Conservation (phyloP, 2,329 filamentous ascomycete species). For the Fusarium mangiferae region DNA sequence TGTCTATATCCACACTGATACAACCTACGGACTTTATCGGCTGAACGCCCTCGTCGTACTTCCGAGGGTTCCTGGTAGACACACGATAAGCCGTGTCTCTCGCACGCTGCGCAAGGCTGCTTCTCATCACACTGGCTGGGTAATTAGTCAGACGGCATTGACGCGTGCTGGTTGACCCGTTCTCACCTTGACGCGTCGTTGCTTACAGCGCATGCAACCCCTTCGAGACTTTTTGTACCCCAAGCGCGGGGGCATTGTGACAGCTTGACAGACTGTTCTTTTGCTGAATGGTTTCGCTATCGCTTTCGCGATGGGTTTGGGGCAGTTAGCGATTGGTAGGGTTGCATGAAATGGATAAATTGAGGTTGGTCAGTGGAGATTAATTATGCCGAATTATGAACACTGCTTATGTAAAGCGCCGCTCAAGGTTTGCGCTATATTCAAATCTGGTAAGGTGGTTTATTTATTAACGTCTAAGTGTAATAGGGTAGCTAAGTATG, state of each 20-base stretch:
- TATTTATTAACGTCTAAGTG: neutral
- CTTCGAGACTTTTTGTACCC: slow-evolving; percentile 51
- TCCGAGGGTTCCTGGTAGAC: slow-evolving; percentile 38
- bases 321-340: neutral
- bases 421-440: neutral
- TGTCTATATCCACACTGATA: neutral
- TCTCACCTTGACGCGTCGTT: slow-evolving; percentile 50
- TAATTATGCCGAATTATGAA: neutral
- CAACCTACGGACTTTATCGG: neutral
- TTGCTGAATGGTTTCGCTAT: neutral
- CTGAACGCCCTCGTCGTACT: neutral
- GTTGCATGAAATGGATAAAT: neutral
- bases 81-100: slow-evolving; percentile 50
- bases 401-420: neutral
- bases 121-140: slow-evolving; percentile 53
- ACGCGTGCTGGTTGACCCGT: neutral
- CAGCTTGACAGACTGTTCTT: accelerated
- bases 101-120: slow-evolving; percentile 51
- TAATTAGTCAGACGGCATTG: neutral
- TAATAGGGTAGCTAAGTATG: neutral
- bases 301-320: neutral
- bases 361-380: neutral
- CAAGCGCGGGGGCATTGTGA: slow-evolving; percentile 37
- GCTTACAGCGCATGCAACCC: slow-evolving; percentile 51
- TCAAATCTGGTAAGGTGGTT: neutral